These are phyloP conservation scores for Ophiostoma ips DNA, from an alignment of 2,329 filamentous ascomycete species.

Conservation along the genomic window DNA sequence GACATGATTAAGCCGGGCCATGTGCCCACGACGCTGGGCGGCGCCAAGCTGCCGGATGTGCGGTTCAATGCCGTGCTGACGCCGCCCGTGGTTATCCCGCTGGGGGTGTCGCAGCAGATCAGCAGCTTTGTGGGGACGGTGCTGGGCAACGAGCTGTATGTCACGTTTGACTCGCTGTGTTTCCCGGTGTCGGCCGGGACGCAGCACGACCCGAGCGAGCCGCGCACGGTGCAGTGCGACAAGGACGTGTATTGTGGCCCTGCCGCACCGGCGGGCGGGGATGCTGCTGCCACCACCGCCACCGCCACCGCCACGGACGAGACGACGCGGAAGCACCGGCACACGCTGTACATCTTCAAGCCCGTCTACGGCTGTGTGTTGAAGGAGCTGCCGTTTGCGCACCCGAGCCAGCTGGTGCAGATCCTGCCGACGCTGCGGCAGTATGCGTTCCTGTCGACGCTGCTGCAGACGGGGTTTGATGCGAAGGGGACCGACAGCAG, in stretches of 20 bases:
- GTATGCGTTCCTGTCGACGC: slow-evolving; percentile 54
- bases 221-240: slow-evolving; percentile 37
- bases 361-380: slow-evolving; percentile 56
- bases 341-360: slow-evolving; percentile 57
- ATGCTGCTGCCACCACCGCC: background rate
- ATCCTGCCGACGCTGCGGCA: slow-evolving; percentile 64
- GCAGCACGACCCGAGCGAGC: slow-evolving; percentile 42
- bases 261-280: slow-evolving; percentile 14
- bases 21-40: slow-evolving; percentile 23
- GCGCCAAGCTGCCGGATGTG: slow-evolving; percentile 50
- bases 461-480: slow-evolving; percentile 48
- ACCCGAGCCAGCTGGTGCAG: slow-evolving; percentile 60
- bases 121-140: slow-evolving; percentile 40
- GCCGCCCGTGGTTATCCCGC: slow-evolving; percentile 58
- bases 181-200: slow-evolving; percentile 39
- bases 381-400: slow-evolving; percentile 58
- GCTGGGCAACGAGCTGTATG: slow-evolving; percentile 25
- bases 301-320: too few species aligned
- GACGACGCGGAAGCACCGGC: slow-evolving; percentile 36
- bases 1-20: slow-evolving; percentile 9
- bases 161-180: slow-evolving; percentile 43
- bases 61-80: slow-evolving; percentile 63
- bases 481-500: background rate
- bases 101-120: slow-evolving; percentile 47
- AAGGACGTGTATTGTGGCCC: slow-evolving; percentile 26